Percentiles rank a stretch among this genome's conserved stretches.
These are phyloP conservation scores for Drechslerella dactyloides DNA, from an alignment of 2,329 filamentous ascomycete species.

Conservation along the genomic window DNA sequence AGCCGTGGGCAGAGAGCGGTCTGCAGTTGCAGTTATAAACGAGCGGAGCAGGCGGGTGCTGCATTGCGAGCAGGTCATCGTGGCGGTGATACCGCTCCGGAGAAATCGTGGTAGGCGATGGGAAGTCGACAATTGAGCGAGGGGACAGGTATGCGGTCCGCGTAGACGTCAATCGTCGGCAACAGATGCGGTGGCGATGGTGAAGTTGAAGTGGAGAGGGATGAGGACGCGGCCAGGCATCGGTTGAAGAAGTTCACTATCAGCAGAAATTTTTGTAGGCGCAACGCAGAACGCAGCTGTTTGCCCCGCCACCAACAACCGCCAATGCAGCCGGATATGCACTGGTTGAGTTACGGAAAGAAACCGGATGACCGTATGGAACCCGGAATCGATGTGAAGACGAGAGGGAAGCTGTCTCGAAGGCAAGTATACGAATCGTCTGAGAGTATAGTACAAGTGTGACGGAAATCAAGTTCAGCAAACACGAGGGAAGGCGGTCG, in stretches of 20 bases:
- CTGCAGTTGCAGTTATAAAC: slow-evolving; percentile 10
- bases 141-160: not conserved
- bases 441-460: too few relatives aligned
- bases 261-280: slow-evolving; percentile 19
- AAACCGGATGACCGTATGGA: too few relatives aligned
- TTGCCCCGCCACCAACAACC: slow-evolving; percentile 7
- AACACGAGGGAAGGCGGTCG: not conserved
- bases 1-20: slow-evolving; percentile 27
- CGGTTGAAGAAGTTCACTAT: slow-evolving; percentile 14
- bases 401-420: too few relatives aligned
- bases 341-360: slow-evolving; percentile 13
- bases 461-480: not conserved
- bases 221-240: not conserved
- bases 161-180: slow-evolving; percentile 1
- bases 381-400: too few relatives aligned
- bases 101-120: not conserved
- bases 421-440: too few relatives aligned
- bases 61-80: slow-evolving; percentile 36
- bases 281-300: slow-evolving; percentile 26
- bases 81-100: not conserved
- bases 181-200: not conserved
- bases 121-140: too few relatives aligned
- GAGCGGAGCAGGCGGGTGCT: slow-evolving; percentile 43
- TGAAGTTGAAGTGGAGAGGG: not conserved
- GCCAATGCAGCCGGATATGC: slow-evolving; percentile 1